Evolutionary conservation across 306 rosid species (phyloP).

Genomic region (Pterocarpus santalinus): DNA sequence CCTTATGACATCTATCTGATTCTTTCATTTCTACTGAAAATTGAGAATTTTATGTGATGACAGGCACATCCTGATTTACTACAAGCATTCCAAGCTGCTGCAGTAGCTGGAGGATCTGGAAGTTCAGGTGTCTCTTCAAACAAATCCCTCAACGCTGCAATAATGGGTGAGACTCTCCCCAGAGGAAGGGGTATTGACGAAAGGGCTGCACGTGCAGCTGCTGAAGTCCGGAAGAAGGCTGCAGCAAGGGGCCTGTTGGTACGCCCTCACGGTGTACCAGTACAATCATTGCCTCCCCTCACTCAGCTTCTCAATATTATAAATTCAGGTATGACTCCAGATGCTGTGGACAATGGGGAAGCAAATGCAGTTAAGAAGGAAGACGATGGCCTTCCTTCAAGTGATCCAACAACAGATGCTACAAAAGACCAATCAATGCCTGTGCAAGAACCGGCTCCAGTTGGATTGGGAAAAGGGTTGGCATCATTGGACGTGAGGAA

Average conservation of each 20-base stretch:
- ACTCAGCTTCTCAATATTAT: constrained; percentile 71
- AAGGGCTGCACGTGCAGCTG: constrained; percentile 87
- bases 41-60: constrained; percentile 3
- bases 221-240: constrained; percentile 83
- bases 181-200: constrained; percentile 83
- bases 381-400: constrained; percentile 40
- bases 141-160: constrained; percentile 72
- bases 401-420: constrained; percentile 39
- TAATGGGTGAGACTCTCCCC: constrained; percentile 65
- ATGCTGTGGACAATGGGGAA: constrained; percentile 58
- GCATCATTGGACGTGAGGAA: constrained; percentile 72
- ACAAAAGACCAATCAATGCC: constrained; percentile 48
- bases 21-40: neutral
- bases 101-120: constrained; percentile 70
- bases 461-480: constrained; percentile 77
- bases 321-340: constrained; percentile 62
- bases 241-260: constrained; percentile 76
- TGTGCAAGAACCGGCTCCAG: constrained; percentile 62
- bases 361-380: constrained; percentile 56
- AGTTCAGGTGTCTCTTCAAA: constrained; percentile 62
- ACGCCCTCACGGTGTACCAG: constrained; percentile 66
- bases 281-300: constrained; percentile 72
- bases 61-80: constrained; percentile 81
- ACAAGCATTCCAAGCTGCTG: constrained; percentile 79
- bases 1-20: neutral